Evolutionary conservation across 805 yeast species (phyloP), one percentile per base, ranked within the genome.

Genomic region (Brettanomyces custersianus): DNA sequence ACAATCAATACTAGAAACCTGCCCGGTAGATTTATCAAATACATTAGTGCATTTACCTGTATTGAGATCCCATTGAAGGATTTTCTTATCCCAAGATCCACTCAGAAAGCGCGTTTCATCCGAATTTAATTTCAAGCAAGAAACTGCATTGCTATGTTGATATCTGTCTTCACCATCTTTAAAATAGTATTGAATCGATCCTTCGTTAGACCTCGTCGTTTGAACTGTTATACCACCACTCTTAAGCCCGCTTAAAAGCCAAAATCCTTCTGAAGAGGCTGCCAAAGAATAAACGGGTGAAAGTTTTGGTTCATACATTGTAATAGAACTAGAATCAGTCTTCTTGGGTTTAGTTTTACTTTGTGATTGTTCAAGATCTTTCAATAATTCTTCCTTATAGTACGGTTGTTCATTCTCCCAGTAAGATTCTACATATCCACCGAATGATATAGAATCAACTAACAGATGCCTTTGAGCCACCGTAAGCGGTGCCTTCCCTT

Each of bases 351-450:
- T 46, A 29, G 45, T 42, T 19, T 46, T 33, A 18, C 21, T 26
- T 15, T 41, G 43, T 26, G 32, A 27, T 23, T 47, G 49, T 19
- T 49, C 53, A n/a, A 51, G 28, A 19, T 43, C 46, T 2, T 42
- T 36, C 33, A 50, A 24, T 46, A 57, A 51, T 40, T 65, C 65
- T 39, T 67, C 51, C 42, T 63, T 63, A 22, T 66, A 59, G 38
- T 74, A 63, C 0, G 97, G 96, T 49, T 87, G 84, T 60, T 92
- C 97, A 57, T 92, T 92, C 52, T 90, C 97, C 96, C 96, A 92
- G 61, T 86, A 90, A 0, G 92, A 80, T 12, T 70, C 53, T 4
- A 88, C 60, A 4, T 85, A 79, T 5, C 97, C 98, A 0, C 87
- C 92, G 50, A 81, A 80, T 7, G 81, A 71, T 22, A 92, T 74